phyloP scores from a whole-genome alignment of 306 rosid genomes.

The Adenanthera pavonina region DNA sequence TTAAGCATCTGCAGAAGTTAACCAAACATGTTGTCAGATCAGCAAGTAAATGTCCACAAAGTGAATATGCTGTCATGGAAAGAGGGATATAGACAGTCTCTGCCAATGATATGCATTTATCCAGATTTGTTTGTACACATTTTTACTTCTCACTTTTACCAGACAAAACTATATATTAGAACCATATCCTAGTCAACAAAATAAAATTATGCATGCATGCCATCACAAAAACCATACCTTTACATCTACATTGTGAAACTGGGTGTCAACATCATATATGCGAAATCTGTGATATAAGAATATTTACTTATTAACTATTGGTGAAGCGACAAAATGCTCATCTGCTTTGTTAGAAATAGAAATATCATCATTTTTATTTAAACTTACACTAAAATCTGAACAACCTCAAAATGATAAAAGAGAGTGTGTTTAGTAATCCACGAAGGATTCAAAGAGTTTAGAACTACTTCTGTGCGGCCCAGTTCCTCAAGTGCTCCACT shows the following conservation, averaged over 20 bases:
- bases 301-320: constrained; percentile 16
- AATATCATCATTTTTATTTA: constrained; percentile 33
- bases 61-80: constrained; percentile 1
- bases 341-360: constrained; percentile 26
- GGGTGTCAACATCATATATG: constrained; percentile 74
- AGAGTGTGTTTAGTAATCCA: constrained; percentile 72
- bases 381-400: constrained; percentile 80
- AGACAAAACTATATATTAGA: constrained; percentile 1
- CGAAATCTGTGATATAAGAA: constrained; percentile 63
- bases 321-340: constrained; percentile 30
- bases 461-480: constrained; percentile 78
- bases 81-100: constrained; percentile 6
- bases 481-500: constrained; percentile 76
- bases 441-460: constrained; percentile 66
- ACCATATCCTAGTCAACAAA: constrained; percentile 17
- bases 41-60: constrained; percentile 7
- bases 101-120: constrained; percentile 5
- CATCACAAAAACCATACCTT: constrained; percentile 57
- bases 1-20: constrained; percentile 69
- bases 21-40: constrained; percentile 12
- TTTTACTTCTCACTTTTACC: constrained; percentile 15
- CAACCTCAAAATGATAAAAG: constrained; percentile 73
- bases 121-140: not conserved
- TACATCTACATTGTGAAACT: constrained; percentile 69
- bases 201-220: not conserved